Evolutionary conservation across 495 filamentous ascomycete genomes (phyloP).

Genomic region (Lasiosphaeria hispida): DNA sequence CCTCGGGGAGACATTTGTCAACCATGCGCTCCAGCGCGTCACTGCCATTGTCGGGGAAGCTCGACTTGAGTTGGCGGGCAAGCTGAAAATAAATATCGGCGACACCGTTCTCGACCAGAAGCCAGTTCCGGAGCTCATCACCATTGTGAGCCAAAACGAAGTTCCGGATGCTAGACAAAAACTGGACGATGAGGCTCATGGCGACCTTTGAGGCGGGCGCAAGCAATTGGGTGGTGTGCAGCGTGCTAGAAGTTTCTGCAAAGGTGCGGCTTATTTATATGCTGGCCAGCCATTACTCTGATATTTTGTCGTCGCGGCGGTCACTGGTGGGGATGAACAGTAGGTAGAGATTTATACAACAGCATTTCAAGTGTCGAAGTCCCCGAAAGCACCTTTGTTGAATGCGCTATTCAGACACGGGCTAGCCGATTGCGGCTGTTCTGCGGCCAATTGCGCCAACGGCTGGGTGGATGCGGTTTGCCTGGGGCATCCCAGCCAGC

Average conservation of each 20-base stretch:
- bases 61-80: slow-evolving; percentile 58
- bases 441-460: no score
- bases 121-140: slow-evolving; percentile 41
- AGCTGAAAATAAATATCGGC: slow-evolving; percentile 66
- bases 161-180: slow-evolving; percentile 40
- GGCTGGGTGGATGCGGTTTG: no score
- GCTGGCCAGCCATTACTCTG: no score
- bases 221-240: not conserved
- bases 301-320: no score
- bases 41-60: slow-evolving; percentile 49
- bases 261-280: no score
- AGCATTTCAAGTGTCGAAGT: not conserved
- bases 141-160: slow-evolving; percentile 40
- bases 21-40: slow-evolving; percentile 61
- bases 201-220: not conserved
- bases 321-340: no score
- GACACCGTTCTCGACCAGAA: slow-evolving; percentile 43
- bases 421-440: not conserved
- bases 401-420: not conserved
- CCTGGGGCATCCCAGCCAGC: no score
- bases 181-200: slow-evolving; percentile 41
- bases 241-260: no score
- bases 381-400: not conserved
- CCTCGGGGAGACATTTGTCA: slow-evolving; percentile 52
- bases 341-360: no score